Evolutionary conservation across 2,329 filamentous ascomycete species (phyloP), one percentile per base, ranked within the genome.

Genomic region (Dactylellina sp.): DNA sequence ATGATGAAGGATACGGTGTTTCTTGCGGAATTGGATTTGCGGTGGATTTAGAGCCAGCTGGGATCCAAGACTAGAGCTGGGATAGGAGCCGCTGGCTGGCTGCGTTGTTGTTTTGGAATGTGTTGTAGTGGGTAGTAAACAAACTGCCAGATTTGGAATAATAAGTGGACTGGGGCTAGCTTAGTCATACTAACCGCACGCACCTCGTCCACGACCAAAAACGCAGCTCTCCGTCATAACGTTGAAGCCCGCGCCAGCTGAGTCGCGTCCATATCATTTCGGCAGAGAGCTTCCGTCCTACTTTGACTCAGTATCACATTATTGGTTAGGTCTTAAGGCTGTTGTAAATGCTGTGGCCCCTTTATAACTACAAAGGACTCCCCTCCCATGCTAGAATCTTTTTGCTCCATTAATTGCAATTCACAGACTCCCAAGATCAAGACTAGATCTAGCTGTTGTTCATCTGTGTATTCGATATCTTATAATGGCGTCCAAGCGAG

Each of bases 51-150:
- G 35, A 25, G 40, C 20, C 63, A 46, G 64, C 28, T 32, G n/a
- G n/a, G n/a, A n/a, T n/a, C n/a, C n/a, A n/a, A n/a, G n/a, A n/a
- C n/a, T n/a, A n/a, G n/a, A n/a, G n/a, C 28, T 9, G 28, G 28
- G 28, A 32, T 32, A 32, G 28, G 28, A 32, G 28, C 28, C 9
- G 28, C 9, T 4, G 9, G 28, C 28, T 32, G 28, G 28, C 28
- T 4, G 9, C 59, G 52, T n/a, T n/a, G 39, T 22, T 44, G 49
- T 74, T 74, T 65, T 42, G 61, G 61, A 42, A 74, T 66, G 70
- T 60, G 61, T 74, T 74, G 61, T 56, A 47, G 9, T 20, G 14
- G 47, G 16, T 25, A n/a, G 55, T 74, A 74, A 66, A 74, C 61
- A 74, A 66, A 56, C 46, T 46, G 66, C 70, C 61, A 7, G 52